Evolutionary conservation across 176 grass and related monocot species (phyloP).

Genomic region (Eleusine indica): DNA sequence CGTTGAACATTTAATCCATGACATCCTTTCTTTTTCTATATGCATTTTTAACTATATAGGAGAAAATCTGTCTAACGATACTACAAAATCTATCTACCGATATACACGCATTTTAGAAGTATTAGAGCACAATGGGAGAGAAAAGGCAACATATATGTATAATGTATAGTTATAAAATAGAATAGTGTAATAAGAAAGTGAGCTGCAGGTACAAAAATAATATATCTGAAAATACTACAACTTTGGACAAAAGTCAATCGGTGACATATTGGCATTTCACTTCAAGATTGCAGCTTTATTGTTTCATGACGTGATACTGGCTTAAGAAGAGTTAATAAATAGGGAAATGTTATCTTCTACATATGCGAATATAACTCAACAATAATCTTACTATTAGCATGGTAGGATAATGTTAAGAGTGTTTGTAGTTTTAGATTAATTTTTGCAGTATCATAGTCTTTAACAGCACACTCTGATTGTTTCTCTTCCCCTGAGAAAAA

Average conservation of each 20-base stretch:
- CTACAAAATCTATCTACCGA: too few relatives aligned
- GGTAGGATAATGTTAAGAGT: neutral
- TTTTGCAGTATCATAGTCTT: neutral
- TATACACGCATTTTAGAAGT: too few relatives aligned
- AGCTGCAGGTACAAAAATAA: neutral
- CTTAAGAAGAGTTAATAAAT: slow-evolving; percentile 21
- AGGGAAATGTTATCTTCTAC: neutral
- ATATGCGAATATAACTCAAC: slow-evolving; percentile 17
- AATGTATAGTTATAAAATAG: neutral
- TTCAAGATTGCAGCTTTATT: slow-evolving; percentile 1
- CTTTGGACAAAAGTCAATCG: neutral
- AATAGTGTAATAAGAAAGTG: neutral
- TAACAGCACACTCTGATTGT: neutral
- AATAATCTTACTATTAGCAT: neutral
- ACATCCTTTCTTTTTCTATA: too few relatives aligned
- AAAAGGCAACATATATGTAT: neutral
- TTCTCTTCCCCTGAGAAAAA: neutral
- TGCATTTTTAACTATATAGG: too few relatives aligned
- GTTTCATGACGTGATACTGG: neutral
- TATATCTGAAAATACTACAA: neutral
- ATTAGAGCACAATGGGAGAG: too few relatives aligned
- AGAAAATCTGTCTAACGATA: too few relatives aligned
- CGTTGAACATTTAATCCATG: too few relatives aligned
- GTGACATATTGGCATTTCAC: neutral
- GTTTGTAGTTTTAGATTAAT: slow-evolving; percentile 10